Conservation (phyloP, 805 yeast genomes). For the Yamadazyma phyllophila region DNA sequence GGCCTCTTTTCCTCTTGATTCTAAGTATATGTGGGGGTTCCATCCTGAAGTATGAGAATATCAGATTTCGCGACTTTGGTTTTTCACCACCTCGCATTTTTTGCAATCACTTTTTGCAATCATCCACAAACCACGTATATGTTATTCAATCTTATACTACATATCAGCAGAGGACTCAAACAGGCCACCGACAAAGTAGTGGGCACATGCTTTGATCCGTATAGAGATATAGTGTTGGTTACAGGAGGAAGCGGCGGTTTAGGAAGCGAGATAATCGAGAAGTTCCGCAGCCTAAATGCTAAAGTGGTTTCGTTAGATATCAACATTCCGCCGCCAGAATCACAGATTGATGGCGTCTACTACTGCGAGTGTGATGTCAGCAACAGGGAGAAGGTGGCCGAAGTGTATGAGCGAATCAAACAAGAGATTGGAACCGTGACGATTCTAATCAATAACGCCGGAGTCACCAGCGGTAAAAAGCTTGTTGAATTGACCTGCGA, state of each 20-base stretch:
- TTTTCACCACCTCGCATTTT: background rate
- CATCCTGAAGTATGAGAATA: slow-evolving; percentile 1
- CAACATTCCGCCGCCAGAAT: slow-evolving; percentile 29
- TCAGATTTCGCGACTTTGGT: background rate
- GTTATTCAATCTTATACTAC: slow-evolving; percentile 11
- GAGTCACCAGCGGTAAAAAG: slow-evolving; percentile 58
- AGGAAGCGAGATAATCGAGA: slow-evolving; percentile 60
- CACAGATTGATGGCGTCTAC: slow-evolving; percentile 38
- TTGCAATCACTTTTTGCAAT: slow-evolving; percentile 10
- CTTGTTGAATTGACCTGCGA: slow-evolving; percentile 52
- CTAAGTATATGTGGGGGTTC: slow-evolving; percentile 67
- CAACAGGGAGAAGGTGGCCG: slow-evolving; percentile 42
- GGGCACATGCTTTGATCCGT: slow-evolving; percentile 53
- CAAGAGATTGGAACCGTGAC: slow-evolving; percentile 59
- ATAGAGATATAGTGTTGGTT: slow-evolving; percentile 61
- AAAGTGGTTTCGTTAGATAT: slow-evolving; percentile 69
- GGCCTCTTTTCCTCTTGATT: slow-evolving; percentile 81
- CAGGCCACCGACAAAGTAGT: slow-evolving; percentile 37
- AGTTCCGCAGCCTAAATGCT: slow-evolving; percentile 41
- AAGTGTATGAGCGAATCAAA: slow-evolving; percentile 39
- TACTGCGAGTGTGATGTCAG: slow-evolving; percentile 75
- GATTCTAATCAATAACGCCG: slow-evolving; percentile 84
- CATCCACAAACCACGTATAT: slow-evolving; percentile 1
- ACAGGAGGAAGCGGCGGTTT: slow-evolving; percentile 87
- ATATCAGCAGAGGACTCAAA: slow-evolving; percentile 22